These are phyloP conservation scores for Periconia sp. DNA, from an alignment of 2,329 filamentous ascomycete genomes.

Conservation along the genomic window DNA sequence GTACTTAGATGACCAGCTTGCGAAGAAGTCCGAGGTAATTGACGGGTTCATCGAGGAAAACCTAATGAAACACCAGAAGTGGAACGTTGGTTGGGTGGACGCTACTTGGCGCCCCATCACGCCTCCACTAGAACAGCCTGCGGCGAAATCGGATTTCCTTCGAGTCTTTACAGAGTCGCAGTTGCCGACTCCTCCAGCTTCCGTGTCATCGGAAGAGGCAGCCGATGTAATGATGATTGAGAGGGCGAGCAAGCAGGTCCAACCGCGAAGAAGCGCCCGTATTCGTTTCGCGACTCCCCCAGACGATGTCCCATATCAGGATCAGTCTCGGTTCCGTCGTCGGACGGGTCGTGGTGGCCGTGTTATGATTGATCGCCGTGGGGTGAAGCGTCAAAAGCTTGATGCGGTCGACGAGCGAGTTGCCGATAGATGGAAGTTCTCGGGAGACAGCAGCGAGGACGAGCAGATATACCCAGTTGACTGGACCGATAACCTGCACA, in stretches of 20 bases:
- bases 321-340: slow-evolving; percentile 74
- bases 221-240: slow-evolving; percentile 47
- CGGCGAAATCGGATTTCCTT: slow-evolving; percentile 46
- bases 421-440: slow-evolving; percentile 74
- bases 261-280: slow-evolving; percentile 33
- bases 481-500: slow-evolving; percentile 65
- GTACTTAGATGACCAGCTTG: slow-evolving; percentile 75
- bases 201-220: slow-evolving; percentile 51
- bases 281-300: slow-evolving; percentile 48
- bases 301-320: slow-evolving; percentile 45
- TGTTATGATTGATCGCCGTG: slow-evolving; percentile 85
- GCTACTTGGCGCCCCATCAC: slow-evolving; percentile 85
- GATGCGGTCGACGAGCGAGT: slow-evolving; percentile 39
- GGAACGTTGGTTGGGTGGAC: slow-evolving; percentile 91
- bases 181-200: slow-evolving; percentile 56
- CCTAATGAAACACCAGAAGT: slow-evolving; percentile 84
- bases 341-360: slow-evolving; percentile 85
- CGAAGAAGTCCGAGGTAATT: slow-evolving; percentile 82
- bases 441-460: slow-evolving; percentile 82
- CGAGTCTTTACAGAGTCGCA: slow-evolving; percentile 45
- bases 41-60: slow-evolving; percentile 84
- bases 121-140: slow-evolving; percentile 67
- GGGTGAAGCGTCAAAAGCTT: slow-evolving; percentile 60
- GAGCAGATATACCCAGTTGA: slow-evolving; percentile 77
- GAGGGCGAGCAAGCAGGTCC: slow-evolving; percentile 34